Evolutionary conservation across 768 basidiomycete genomes (phyloP).

Genomic region (Grammothele lineata): DNA sequence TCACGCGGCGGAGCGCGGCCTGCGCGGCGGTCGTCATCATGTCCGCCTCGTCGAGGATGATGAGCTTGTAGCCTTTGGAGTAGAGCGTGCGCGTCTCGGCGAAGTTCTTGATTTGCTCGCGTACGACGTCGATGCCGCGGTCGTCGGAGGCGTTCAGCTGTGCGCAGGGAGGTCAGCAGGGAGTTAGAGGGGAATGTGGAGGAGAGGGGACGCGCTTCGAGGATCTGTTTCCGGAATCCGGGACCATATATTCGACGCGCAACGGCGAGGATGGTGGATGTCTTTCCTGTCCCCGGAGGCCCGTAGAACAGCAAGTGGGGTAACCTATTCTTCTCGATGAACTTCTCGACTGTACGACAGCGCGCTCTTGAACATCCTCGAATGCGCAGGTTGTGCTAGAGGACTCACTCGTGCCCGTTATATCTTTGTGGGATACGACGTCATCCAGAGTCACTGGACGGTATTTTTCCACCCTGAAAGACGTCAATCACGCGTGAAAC

Average conservation of each 20-base stretch:
- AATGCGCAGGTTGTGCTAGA: too few relatives aligned
- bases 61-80: constrained; percentile 94
- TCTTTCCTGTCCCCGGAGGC: constrained; percentile 98
- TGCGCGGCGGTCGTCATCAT: constrained; percentile 99
- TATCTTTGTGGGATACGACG: constrained; percentile 95
- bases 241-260: constrained; percentile 91
- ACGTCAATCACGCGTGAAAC: too few relatives aligned
- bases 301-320: constrained; percentile 97
- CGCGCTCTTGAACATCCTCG: neutral
- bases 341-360: constrained; percentile 74
- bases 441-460: constrained; percentile 87
- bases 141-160: constrained; percentile 98
- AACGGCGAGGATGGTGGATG: constrained; percentile 93
- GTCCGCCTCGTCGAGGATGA: constrained; percentile 99
- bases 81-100: constrained; percentile 91
- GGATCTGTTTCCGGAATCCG: constrained; percentile 84
- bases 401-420: constrained; percentile 84
- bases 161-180: neutral
- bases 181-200: neutral
- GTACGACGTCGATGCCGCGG: constrained; percentile 96
- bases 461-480: constrained; percentile 99
- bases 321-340: constrained; percentile 90
- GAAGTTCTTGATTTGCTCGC: constrained; percentile 98
- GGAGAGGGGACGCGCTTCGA: constrained; percentile 61
- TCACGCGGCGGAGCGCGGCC: constrained; percentile 92